phyloP scores from a whole-genome alignment of 2,329 filamentous ascomycete species.

The Trichocomaceae sp. region DNA sequence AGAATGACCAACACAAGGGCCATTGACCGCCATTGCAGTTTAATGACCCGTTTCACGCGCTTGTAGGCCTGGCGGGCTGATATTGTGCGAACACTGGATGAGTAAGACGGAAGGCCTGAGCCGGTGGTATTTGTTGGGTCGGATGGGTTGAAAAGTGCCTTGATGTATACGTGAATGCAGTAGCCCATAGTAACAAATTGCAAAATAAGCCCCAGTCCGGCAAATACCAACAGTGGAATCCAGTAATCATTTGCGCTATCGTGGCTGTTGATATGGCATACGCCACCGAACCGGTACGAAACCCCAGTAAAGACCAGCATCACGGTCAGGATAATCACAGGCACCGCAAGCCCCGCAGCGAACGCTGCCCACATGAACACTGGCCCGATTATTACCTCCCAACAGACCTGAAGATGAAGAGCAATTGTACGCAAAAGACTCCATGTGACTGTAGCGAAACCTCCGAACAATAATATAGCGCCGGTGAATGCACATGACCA shows the following conservation, averaged over 20 bases:
- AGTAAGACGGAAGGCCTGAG: slow-evolving; percentile 68
- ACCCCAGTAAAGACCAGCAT: slow-evolving; percentile 82
- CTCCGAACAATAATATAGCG: slow-evolving; percentile 76
- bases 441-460: slow-evolving; percentile 81
- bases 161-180: slow-evolving; percentile 90
- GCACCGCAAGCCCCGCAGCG: slow-evolving; percentile 74
- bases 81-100: slow-evolving; percentile 68
- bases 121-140: slow-evolving; percentile 58
- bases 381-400: slow-evolving; percentile 83
- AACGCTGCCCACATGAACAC: slow-evolving; percentile 86
- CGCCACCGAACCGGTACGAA: slow-evolving; percentile 84
- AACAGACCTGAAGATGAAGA: slow-evolving; percentile 95
- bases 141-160: slow-evolving; percentile 68
- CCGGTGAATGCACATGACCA: slow-evolving; percentile 82
- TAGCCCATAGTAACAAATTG: slow-evolving; percentile 83
- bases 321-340: slow-evolving; percentile 65
- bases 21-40: slow-evolving; percentile 91
- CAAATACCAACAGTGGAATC: slow-evolving; percentile 78
- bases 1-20: slow-evolving; percentile 85
- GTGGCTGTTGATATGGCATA: slow-evolving; percentile 89
- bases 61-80: slow-evolving; percentile 83
- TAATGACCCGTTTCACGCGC: slow-evolving; percentile 75
- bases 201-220: slow-evolving; percentile 66
- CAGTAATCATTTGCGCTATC: slow-evolving; percentile 80
- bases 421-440: slow-evolving; percentile 82